phyloP scores from a whole-genome alignment of 2,329 filamentous ascomycete species.

The Coleophoma crateriformis region DNA sequence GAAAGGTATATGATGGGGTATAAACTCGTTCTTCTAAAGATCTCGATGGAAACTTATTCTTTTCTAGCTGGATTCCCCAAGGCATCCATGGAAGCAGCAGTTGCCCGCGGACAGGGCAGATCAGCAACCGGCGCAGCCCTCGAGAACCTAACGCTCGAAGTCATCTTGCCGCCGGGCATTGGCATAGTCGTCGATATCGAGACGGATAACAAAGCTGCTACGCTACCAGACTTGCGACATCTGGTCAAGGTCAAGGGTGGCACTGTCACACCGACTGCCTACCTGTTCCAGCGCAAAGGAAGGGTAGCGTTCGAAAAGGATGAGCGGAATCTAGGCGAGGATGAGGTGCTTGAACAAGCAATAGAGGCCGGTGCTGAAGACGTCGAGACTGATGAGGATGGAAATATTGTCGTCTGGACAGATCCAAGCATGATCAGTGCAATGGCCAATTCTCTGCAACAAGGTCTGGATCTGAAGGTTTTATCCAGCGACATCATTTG shows the following conservation, averaged over 20 bases:
- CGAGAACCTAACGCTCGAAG: constrained; percentile 75
- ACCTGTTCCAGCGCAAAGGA: constrained; percentile 80
- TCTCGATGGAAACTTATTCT: constrained; percentile 13
- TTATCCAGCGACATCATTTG: constrained; percentile 77
- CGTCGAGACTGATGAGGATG: constrained; percentile 62
- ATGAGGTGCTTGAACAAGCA: constrained; percentile 73
- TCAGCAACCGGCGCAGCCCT: constrained; percentile 69
- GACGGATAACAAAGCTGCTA: constrained; percentile 73
- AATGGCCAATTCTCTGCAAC: constrained; percentile 58
- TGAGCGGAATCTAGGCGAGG: constrained; percentile 41
- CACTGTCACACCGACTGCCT: constrained; percentile 66
- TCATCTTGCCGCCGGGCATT: constrained; percentile 69
- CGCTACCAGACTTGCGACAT: constrained; percentile 66
- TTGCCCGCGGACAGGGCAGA: constrained; percentile 83
- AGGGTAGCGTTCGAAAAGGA: constrained; percentile 63
- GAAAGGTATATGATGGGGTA: constrained; percentile 48
- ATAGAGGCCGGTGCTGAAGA: constrained; percentile 81
- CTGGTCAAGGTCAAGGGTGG: constrained; percentile 70
- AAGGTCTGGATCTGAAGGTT: constrained; percentile 60
- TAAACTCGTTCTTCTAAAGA: constrained; percentile 10
- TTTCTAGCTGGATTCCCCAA: constrained; percentile 70
- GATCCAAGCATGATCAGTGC: constrained; percentile 59
- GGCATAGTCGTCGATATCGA: constrained; percentile 81
- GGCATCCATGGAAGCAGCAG: constrained; percentile 73
- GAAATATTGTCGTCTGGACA: constrained; percentile 65